Percentiles rank a stretch among this genome's conserved stretches.
These are phyloP conservation scores for Neonectria faginata DNA, from an alignment of 2,329 filamentous ascomycete genomes.

Conservation along the genomic window DNA sequence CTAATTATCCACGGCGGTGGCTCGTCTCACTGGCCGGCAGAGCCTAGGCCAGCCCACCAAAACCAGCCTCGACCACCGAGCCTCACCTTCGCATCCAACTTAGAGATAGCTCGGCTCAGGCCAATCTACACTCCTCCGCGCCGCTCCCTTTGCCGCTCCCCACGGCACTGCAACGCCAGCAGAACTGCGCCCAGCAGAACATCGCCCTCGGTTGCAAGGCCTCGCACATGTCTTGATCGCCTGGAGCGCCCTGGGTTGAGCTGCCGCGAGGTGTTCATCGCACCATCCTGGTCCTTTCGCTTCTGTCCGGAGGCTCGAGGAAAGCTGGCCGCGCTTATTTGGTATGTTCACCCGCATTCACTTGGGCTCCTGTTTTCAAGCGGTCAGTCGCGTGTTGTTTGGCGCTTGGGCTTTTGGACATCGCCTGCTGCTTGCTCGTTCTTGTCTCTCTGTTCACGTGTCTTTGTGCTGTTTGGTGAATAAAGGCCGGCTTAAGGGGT, in stretches of 20 bases:
- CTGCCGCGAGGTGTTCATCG: slow-evolving; percentile 14
- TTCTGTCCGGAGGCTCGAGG: not conserved
- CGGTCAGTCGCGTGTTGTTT: not conserved
- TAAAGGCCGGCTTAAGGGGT: not conserved
- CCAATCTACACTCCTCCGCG: slow-evolving; percentile 24
- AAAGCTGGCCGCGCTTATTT: slow-evolving; percentile 6
- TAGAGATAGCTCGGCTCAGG: slow-evolving; percentile 27
- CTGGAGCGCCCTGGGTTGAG: slow-evolving; percentile 10
- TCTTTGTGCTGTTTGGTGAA: slow-evolving; percentile 1
- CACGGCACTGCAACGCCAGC: slow-evolving; percentile 9
- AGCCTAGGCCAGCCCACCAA: slow-evolving; percentile 24
- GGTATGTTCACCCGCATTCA: slow-evolving; percentile 21
- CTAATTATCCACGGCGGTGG: slow-evolving; percentile 11
- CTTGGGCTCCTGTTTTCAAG: not conserved
- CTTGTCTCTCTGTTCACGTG: not conserved
- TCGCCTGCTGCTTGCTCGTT: not conserved
- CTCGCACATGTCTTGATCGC: slow-evolving; percentile 21
- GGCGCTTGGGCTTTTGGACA: not conserved
- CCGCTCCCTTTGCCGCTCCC: slow-evolving; percentile 15
- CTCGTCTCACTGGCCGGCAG: slow-evolving; percentile 20
- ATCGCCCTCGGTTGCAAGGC: slow-evolving; percentile 3
- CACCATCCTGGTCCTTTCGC: slow-evolving; percentile 22
- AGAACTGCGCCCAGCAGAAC: not conserved
- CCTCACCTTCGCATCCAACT: slow-evolving; percentile 32
- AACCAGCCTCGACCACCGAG: slow-evolving; percentile 27